phyloP scores from a whole-genome alignment of 2,329 filamentous ascomycete genomes.

The Penicillium sp. region DNA sequence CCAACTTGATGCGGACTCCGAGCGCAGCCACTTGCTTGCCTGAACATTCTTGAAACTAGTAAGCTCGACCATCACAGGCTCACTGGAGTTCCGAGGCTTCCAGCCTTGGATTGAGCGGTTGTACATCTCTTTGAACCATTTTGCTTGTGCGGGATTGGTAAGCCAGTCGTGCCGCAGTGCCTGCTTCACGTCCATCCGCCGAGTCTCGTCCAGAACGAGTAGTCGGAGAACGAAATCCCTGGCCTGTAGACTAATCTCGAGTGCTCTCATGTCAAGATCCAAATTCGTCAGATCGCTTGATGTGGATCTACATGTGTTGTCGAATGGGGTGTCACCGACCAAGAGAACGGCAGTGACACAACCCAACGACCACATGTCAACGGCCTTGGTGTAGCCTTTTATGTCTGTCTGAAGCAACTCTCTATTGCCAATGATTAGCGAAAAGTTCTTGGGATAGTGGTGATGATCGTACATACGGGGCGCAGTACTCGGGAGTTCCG shows the following conservation, averaged over 20 bases:
- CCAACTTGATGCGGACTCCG: background rate
- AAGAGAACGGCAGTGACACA: constrained; percentile 60
- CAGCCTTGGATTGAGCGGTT: constrained; percentile 1
- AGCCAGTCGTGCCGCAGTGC: constrained; percentile 65
- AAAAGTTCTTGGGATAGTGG: background rate
- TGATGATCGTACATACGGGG: constrained; percentile 58
- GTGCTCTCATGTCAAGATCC: constrained; percentile 53
- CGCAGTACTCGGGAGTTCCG: constrained; percentile 63
- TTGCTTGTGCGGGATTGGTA: background rate
- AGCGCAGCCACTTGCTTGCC: background rate
- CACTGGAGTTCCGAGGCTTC: background rate
- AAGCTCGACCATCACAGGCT: constrained; percentile 9
- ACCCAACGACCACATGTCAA: constrained; percentile 70
- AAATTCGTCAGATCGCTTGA: constrained; percentile 54
- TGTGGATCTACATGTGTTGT: constrained; percentile 31
- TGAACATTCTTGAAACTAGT: background rate
- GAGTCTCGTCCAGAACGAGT: constrained; percentile 56
- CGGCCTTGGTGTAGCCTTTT: constrained; percentile 61
- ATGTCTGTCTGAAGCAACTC: constrained; percentile 31
- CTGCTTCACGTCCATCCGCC: constrained; percentile 60
- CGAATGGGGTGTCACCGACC: constrained; percentile 57
- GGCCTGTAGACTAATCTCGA: constrained; percentile 49
- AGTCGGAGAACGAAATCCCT: constrained; percentile 62
- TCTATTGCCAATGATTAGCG: constrained; percentile 21
- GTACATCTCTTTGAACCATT: constrained; percentile 11